Evolutionary conservation across 345 rosid genomes (phyloP), one percentile per base, ranked within the genome.

Genomic region (Dovyalis caffra): DNA sequence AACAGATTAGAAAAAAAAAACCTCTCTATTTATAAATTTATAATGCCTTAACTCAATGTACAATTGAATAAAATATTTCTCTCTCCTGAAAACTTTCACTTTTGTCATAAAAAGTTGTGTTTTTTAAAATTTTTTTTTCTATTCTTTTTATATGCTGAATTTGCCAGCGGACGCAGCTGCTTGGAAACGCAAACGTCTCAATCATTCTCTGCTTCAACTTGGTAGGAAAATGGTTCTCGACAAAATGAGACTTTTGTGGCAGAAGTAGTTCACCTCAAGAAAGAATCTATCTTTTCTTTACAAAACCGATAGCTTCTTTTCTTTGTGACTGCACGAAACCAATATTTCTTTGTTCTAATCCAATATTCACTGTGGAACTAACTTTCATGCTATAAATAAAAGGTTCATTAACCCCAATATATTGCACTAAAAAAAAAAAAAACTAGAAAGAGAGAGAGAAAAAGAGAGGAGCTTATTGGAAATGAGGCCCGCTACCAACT

Each of bases 401-500:
- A 11, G 5, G 1, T 38, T 21, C 31, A 9, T 16, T 1, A 33
- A 28, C 32, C 63, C 31, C 66, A 71, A 38, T 38, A 18, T 28
- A 14, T 3, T 18, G 29, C 35, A 61, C 6, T 6, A 31, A 0
- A 4, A 40, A 34, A 0, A 71, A 8, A 37, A 5, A 14, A 3
- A 1, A 3, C 18, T 3, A 37, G 33, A 4, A n/a, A 18, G 0
- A 60, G 21, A 71, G 68, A 33, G 18, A 43, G 8, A 0, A 9
- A 20, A 26, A 34, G 45, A 20, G 25, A 58, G 23, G 34, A 38
- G 28, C 35, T 31, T 33, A 3, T 29, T 47, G 31, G 20, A 56
- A 29, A 75, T 38, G 66, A 75, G 69, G 33, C 34, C 70, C 6
- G 34, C 63, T 32, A 64, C 63, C 69, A 73, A 43, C 73, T 20